Evolutionary conservation across 2,329 filamentous ascomycete species (phyloP), one percentile per base, ranked within the genome.

Genomic region (Parasarocladium wereldwijsianum): DNA sequence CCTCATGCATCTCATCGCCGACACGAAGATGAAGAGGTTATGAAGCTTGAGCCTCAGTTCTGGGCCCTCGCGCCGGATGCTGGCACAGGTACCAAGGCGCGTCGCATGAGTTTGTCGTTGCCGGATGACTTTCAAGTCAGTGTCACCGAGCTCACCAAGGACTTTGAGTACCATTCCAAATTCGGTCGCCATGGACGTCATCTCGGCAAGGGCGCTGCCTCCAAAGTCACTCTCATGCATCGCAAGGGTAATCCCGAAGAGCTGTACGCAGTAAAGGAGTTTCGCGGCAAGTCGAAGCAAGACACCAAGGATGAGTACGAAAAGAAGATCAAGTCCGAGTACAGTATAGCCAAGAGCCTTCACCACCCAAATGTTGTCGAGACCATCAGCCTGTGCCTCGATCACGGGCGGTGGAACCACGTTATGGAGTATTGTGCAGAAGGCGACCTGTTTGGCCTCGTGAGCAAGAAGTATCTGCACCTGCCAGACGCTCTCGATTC

Each of bases 361-460:
- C 71, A 84, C 43, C 84, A 93, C 47, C 82, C 84, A 29, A 93
- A 93, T 50, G 81, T 93, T 42, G 79, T 93, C 38, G 70, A 83
- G 51, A 86, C 82, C 0, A 57, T 85, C 32, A 71, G 76, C 17
- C 62, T 93, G 5, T 90, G 83, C 56, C 73, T 68, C 10, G 67
- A 85, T 40, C 69, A 75, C 40, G 72, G 70, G 18, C 73, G 77
- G 22, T 92, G 81, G 79, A 86, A 84, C 49, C 82, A 92, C 49
- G 82, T 93, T 33, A 93, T 93, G 85, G 83, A 93, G 49, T 92
- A 81, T 50, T 93, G 85, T 56, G 66, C 71, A 3, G 72, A 83
- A 40, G 84, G 85, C 26, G 85, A 93, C 45, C 58, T 93, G 5
- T 87, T 79, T 49, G 64, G 65, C 37, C 58, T 93, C 9, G 76